Conservation (phyloP, 805 yeast genomes). For the Geotrichum ghanense region DNA sequence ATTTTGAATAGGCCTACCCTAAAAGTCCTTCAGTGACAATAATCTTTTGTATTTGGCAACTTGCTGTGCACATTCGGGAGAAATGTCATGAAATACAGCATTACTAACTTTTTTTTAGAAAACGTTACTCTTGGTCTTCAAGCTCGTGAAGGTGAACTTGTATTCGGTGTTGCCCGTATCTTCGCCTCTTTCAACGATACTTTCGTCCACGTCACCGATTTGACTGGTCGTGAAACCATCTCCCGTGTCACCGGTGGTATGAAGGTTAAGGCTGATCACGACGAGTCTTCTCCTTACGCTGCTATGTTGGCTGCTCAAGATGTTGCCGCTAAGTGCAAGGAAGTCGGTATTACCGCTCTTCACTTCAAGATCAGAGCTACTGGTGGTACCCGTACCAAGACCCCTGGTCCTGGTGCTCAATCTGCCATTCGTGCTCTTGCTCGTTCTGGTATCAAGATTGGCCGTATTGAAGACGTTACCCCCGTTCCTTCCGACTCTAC, state of each 20-base stretch:
- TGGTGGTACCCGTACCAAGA: constrained; percentile 99
- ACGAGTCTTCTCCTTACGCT: constrained; percentile 99
- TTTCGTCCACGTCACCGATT: constrained; percentile 98
- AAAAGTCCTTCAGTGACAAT: neutral
- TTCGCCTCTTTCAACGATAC: constrained; percentile 99
- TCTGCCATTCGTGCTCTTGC: constrained; percentile 98
- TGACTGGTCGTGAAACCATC: constrained; percentile 99
- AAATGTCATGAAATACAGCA: neutral
- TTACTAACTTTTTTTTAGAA: constrained; percentile 16
- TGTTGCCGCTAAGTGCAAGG: constrained; percentile 97
- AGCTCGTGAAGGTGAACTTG: constrained; percentile 96
- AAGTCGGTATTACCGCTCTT: constrained; percentile 99
- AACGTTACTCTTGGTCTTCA: constrained; percentile 61
- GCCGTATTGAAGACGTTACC: constrained; percentile 99
- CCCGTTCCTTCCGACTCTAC: constrained; percentile 99
- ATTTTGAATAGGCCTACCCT: neutral
- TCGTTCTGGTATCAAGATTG: constrained; percentile 99
- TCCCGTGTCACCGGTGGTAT: constrained; percentile 99
- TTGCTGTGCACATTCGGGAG: constrained; percentile 1
- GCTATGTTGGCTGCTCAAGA: constrained; percentile 99
- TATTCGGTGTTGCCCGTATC: constrained; percentile 99
- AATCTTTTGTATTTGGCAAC: neutral
- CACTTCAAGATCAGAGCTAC: constrained; percentile 99
- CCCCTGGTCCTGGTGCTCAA: constrained; percentile 99
- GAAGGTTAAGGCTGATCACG: constrained; percentile 99